Percentiles rank a stretch among this genome's conserved stretches.
Evolutionary conservation across 1,284 basidiomycete species (phyloP).

Genomic region (Malassezia nana): DNA sequence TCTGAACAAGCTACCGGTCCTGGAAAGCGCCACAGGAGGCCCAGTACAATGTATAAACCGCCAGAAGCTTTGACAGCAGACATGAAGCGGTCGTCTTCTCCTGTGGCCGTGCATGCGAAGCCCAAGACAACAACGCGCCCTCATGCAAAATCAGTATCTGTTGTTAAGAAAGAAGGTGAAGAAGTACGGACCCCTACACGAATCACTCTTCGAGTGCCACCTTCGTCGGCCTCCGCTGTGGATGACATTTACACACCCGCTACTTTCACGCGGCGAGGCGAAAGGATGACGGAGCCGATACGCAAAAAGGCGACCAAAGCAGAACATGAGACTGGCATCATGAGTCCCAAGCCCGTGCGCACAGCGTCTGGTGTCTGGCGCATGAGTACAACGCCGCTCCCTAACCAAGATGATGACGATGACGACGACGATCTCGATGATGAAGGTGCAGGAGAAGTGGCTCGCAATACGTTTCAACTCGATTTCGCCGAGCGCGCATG

Average conservation of each 20-base stretch:
- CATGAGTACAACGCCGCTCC: not conserved
- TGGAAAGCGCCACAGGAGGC: constrained; percentile 32
- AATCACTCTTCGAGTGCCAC: constrained; percentile 1
- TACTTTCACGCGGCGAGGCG: constrained; percentile 16
- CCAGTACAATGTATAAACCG: constrained; percentile 35
- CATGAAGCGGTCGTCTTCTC: constrained; percentile 12
- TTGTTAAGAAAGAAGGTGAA: not conserved
- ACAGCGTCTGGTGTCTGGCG: constrained; percentile 11
- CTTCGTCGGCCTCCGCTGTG: not conserved
- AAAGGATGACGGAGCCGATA: constrained; percentile 9
- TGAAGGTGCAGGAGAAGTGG: constrained; percentile 2
- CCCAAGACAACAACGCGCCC: not conserved
- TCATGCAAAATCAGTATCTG: not conserved
- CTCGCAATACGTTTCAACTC: not conserved
- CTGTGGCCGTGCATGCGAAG: not conserved
- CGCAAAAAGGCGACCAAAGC: not conserved
- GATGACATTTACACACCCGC: constrained; percentile 1
- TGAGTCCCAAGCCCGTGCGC: constrained; percentile 15
- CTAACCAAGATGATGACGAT: not conserved
- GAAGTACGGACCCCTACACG: not conserved
- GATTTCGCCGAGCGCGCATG: constrained; percentile 12
- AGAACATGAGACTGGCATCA: not conserved
- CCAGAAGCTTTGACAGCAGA: constrained; percentile 31
- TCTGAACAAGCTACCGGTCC: constrained; percentile 16
- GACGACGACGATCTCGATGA: constrained; percentile 8